A percentile compares a stretch with the other conserved stretches of the same genome.
These are phyloP conservation scores for Yamadazyma scolyti DNA, from an alignment of 805 yeast species.

Conservation along the genomic window DNA sequence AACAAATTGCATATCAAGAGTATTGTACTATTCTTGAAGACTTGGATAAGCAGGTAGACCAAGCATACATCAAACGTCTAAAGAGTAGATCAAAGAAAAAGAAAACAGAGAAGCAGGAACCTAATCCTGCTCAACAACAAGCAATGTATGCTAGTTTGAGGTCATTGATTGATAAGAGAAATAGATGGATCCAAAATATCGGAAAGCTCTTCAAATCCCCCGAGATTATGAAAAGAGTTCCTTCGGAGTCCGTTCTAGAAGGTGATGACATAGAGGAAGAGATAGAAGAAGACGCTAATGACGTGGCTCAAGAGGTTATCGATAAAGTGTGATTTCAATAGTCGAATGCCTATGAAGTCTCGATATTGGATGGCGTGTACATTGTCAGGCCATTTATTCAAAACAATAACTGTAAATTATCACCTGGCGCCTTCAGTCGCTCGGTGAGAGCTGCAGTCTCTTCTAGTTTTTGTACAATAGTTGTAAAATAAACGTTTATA, in stretches of 20 bases:
- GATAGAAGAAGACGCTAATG: conserved; percentile 27
- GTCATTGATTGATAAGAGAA: conserved; percentile 79
- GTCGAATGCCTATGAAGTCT: too few species aligned
- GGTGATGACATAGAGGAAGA: conserved; percentile 30
- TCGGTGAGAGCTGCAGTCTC: too few species aligned
- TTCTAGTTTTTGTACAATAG: too few species aligned
- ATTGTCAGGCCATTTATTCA: conserved; percentile 3
- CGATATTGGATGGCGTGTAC: too few species aligned
- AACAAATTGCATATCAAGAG: conserved; percentile 93
- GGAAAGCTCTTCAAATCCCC: conserved; percentile 76
- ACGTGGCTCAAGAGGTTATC: conserved; percentile 16
- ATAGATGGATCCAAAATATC: conserved; percentile 83
- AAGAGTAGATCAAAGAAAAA: conserved; percentile 68
- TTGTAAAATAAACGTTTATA: too few species aligned
- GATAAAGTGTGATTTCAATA: too few species aligned
- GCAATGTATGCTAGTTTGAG: conserved; percentile 76
- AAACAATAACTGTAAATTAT: too few species aligned
- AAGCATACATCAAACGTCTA: conserved; percentile 79
- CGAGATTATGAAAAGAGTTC: conserved; percentile 73
- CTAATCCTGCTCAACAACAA: conserved; percentile 49
- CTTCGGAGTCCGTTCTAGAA: conserved; percentile 56
- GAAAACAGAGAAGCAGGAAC: conserved; percentile 35
- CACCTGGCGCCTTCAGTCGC: too few species aligned
- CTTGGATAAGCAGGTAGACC: conserved; percentile 94
- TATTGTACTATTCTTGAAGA: conserved; percentile 87